These are phyloP conservation scores for Exophiala sp. DNA, from an alignment of 2,329 filamentous ascomycete genomes.

Conservation along the genomic window DNA sequence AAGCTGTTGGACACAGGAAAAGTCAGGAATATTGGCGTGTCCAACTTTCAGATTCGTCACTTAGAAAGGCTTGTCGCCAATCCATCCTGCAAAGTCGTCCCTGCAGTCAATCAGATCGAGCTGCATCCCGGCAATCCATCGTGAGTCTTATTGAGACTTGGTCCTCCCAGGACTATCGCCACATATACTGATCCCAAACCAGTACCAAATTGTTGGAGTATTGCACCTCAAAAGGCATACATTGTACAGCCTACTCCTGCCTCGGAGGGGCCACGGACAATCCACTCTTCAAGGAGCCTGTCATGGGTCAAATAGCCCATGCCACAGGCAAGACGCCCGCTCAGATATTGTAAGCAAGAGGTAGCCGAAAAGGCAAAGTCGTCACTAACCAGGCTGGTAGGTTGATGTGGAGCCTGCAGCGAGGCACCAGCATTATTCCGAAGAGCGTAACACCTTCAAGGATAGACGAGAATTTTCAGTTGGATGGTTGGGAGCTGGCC, in stretches of 20 bases:
- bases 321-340: slow-evolving; percentile 10
- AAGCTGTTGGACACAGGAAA: slow-evolving; percentile 54
- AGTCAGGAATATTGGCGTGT: slow-evolving; percentile 66
- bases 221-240: slow-evolving; percentile 68
- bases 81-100: slow-evolving; percentile 32
- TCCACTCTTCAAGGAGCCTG: slow-evolving; percentile 55
- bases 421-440: slow-evolving; percentile 79
- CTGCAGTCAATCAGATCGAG: slow-evolving; percentile 32
- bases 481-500: slow-evolving; percentile 70
- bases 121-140: slow-evolving; percentile 28
- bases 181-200: not conserved
- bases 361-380: slow-evolving; percentile 62
- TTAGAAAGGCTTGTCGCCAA: slow-evolving; percentile 38
- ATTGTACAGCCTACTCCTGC: slow-evolving; percentile 63
- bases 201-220: slow-evolving; percentile 68
- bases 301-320: slow-evolving; percentile 9
- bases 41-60: slow-evolving; percentile 57
- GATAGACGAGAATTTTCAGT: slow-evolving; percentile 71
- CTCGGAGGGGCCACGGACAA: slow-evolving; percentile 66
- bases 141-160: not conserved
- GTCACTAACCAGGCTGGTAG: slow-evolving; percentile 6
- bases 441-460: slow-evolving; percentile 73
- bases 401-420: slow-evolving; percentile 74
- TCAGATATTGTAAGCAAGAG: slow-evolving; percentile 17
- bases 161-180: not conserved